Evolutionary conservation across 1,139 yeast species (phyloP).

Genomic region (Candida sp.): DNA sequence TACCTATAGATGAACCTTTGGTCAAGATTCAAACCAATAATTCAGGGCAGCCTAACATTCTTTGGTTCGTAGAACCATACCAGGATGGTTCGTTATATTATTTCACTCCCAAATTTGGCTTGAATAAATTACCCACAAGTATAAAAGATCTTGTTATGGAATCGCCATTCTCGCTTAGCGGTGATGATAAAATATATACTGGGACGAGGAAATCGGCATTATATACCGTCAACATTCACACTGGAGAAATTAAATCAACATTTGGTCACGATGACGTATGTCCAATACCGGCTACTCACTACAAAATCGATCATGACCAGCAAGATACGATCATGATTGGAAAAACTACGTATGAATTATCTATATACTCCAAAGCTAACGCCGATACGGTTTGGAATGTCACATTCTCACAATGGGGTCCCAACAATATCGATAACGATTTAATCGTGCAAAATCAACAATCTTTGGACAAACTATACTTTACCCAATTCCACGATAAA

Average conservation of each 20-base stretch:
- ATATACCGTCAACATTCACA: constrained; percentile 67
- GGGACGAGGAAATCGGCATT: constrained; percentile 79
- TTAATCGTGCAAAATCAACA: constrained; percentile 49
- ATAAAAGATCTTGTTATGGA: constrained; percentile 76
- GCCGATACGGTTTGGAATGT: constrained; percentile 80
- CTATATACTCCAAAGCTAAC: constrained; percentile 50
- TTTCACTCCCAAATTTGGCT: constrained; percentile 74
- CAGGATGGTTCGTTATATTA: constrained; percentile 86
- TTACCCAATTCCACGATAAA: constrained; percentile 82
- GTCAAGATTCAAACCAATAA: constrained; percentile 41
- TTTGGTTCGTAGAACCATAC: constrained; percentile 90
- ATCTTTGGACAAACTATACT: constrained; percentile 68
- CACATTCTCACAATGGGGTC: constrained; percentile 89
- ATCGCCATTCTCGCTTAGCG: constrained; percentile 77
- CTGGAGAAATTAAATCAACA: constrained; percentile 73
- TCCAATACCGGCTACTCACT: constrained; percentile 24
- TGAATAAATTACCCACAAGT: constrained; percentile 79
- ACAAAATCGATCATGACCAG: constrained; percentile 4
- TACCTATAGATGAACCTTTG: constrained; percentile 51
- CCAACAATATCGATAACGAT: constrained; percentile 79
- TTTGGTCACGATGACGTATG: constrained; percentile 52
- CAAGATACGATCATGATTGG: constrained; percentile 44
- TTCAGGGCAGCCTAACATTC: constrained; percentile 26
- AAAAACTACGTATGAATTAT: constrained; percentile 45
- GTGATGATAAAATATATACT: constrained; percentile 87